phyloP scores from a whole-genome alignment of 495 filamentous ascomycete species.

The Daldinia vernicosa region DNA sequence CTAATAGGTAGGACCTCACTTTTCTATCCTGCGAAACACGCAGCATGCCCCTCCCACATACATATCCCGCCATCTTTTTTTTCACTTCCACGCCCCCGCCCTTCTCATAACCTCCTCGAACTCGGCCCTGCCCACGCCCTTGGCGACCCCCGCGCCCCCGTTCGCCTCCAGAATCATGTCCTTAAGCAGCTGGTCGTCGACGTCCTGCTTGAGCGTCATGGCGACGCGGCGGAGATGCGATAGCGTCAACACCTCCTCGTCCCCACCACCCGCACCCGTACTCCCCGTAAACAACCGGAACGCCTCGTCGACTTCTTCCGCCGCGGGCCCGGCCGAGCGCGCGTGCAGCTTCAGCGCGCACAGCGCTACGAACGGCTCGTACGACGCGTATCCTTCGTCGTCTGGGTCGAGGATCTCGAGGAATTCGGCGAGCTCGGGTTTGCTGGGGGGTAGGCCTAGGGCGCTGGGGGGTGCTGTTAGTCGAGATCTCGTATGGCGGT shows the following conservation, averaged over 20 bases:
- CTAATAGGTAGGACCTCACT: background rate
- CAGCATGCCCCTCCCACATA: too few relatives aligned
- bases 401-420: slow-evolving; percentile 82
- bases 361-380: slow-evolving; percentile 80
- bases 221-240: slow-evolving; percentile 80
- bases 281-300: slow-evolving; percentile 71
- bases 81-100: slow-evolving; percentile 80
- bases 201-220: slow-evolving; percentile 79
- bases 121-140: slow-evolving; percentile 78
- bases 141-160: slow-evolving; percentile 74
- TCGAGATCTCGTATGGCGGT: background rate
- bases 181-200: slow-evolving; percentile 79
- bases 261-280: slow-evolving; percentile 54
- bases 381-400: slow-evolving; percentile 76
- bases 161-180: slow-evolving; percentile 97
- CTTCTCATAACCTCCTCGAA: slow-evolving; percentile 87
- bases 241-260: slow-evolving; percentile 67
- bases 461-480: slow-evolving; percentile 60
- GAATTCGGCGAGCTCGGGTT: slow-evolving; percentile 75
- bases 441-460: slow-evolving; percentile 72
- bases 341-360: slow-evolving; percentile 82
- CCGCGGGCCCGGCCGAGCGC: slow-evolving; percentile 54
- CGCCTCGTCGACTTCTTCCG: slow-evolving; percentile 78
- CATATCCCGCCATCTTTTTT: too few relatives aligned
- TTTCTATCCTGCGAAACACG: background rate